Conservation (phyloP, 2,329 filamentous ascomycete genomes). For the Helicocarpus griseus region DNA sequence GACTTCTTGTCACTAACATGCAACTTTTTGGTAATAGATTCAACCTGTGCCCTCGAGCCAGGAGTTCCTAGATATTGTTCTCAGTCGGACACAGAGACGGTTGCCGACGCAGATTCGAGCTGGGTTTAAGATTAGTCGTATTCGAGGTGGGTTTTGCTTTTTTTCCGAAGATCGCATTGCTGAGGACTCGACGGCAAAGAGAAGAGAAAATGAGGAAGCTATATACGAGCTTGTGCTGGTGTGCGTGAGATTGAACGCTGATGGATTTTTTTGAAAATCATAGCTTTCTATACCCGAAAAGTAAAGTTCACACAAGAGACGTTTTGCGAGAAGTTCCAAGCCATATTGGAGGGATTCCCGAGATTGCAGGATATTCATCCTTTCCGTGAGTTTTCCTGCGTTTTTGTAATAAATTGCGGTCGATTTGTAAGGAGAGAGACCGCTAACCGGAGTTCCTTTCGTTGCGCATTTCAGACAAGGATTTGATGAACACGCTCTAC, state of each 20-base stretch:
- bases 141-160: conserved; percentile 48
- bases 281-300: conserved; percentile 90
- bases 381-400: conserved; percentile 54
- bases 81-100: conserved; percentile 84
- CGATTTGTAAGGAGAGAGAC: conserved; percentile 3
- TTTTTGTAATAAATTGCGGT: conserved; percentile 13
- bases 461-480: conserved; percentile 45
- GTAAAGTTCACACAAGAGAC: conserved; percentile 98
- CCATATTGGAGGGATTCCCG: conserved; percentile 88
- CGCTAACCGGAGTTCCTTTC: conserved; percentile 8
- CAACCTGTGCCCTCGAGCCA: conserved; percentile 81
- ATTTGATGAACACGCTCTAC: conserved; percentile 94
- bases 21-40: conserved; percentile 38
- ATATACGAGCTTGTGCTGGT: neutral
- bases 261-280: conserved; percentile 13
- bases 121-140: conserved; percentile 92
- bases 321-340: conserved; percentile 83
- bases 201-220: neutral
- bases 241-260: conserved; percentile 13
- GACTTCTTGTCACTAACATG: neutral
- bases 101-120: conserved; percentile 91
- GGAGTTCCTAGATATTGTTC: conserved; percentile 95
- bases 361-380: conserved; percentile 89
- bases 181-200: neutral
- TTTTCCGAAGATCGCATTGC: neutral